A percentile compares a stretch with the other conserved stretches of the same genome.
Evolutionary conservation across 2,329 filamentous ascomycete genomes (phyloP).

Genomic region (Fusarium goolgardi): DNA sequence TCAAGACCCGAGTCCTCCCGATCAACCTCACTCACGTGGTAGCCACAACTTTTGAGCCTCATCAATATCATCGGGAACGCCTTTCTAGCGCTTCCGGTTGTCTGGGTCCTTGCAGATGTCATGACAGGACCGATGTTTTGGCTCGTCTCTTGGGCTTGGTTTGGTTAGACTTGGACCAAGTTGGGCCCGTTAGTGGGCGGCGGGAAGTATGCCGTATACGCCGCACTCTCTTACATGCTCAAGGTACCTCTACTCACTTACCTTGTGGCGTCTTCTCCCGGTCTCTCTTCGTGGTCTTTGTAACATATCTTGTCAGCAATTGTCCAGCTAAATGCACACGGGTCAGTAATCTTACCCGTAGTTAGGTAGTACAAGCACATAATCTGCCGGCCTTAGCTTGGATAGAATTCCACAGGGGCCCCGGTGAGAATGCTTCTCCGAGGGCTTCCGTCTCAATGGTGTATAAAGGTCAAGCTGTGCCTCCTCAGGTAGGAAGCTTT

Average conservation of each 20-base stretch:
- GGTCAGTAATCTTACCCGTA: conserved; percentile 16
- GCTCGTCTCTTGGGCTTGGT: conserved; percentile 16
- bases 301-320: conserved; percentile 30
- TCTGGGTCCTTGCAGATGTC: conserved; percentile 13
- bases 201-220: conserved; percentile 25
- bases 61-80: conserved; percentile 4
- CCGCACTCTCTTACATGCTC: conserved; percentile 8
- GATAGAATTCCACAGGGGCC: not conserved
- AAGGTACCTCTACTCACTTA: conserved; percentile 11
- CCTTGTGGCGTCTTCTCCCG: conserved; percentile 33
- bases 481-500: conserved; percentile 29
- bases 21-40: conserved; percentile 40
- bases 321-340: conserved; percentile 5
- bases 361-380: not conserved
- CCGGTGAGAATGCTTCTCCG: conserved; percentile 20
- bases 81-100: conserved; percentile 22
- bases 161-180: conserved; percentile 10
- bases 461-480: conserved; percentile 36
- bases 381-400: conserved; percentile 5
- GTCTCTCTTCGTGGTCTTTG: conserved; percentile 42
- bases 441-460: conserved; percentile 7
- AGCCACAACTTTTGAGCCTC: conserved; percentile 27
- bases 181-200: conserved; percentile 9
- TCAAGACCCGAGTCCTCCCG: conserved; percentile 42
- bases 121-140: conserved; percentile 9